Conservation (phyloP, 352 stramenopile genomes). For the Phytophthora sojae region DNA sequence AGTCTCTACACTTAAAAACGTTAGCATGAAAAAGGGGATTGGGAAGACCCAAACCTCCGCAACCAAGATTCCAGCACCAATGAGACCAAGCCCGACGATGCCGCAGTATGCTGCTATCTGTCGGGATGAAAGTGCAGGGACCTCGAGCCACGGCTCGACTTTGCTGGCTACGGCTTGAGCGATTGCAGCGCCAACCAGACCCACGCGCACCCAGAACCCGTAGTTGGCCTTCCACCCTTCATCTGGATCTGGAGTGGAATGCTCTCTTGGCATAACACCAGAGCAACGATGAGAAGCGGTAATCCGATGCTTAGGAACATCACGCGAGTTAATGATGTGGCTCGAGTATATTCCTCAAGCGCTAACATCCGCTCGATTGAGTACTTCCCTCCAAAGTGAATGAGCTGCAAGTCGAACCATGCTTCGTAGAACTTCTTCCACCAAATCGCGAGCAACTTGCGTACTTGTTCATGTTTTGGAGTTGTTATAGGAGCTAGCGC, state of each 20-base stretch:
- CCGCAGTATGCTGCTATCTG: neutral
- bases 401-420: constrained; percentile 1
- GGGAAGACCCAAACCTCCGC: constrained; percentile 5
- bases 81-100: neutral
- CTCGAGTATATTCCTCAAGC: constrained; percentile 15
- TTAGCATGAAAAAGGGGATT: constrained; percentile 5
- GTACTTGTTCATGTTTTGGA: too few species aligned
- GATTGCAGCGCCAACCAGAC: neutral
- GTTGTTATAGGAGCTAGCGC: too few species aligned
- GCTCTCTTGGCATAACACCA: neutral
- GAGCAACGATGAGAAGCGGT: neutral
- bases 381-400: constrained; percentile 17
- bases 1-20: neutral
- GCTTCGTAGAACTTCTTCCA: neutral
- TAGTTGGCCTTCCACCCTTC: neutral
- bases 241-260: constrained; percentile 1
- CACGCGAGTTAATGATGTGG: constrained; percentile 2
- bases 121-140: neutral
- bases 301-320: neutral
- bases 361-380: constrained; percentile 15
- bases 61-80: neutral
- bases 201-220: neutral
- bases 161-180: neutral
- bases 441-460: too few species aligned
- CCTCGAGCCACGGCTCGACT: neutral